Evolutionary conservation across 805 yeast genomes (phyloP), one percentile per base, ranked within the genome.

Genomic region (Pichia insulana): DNA sequence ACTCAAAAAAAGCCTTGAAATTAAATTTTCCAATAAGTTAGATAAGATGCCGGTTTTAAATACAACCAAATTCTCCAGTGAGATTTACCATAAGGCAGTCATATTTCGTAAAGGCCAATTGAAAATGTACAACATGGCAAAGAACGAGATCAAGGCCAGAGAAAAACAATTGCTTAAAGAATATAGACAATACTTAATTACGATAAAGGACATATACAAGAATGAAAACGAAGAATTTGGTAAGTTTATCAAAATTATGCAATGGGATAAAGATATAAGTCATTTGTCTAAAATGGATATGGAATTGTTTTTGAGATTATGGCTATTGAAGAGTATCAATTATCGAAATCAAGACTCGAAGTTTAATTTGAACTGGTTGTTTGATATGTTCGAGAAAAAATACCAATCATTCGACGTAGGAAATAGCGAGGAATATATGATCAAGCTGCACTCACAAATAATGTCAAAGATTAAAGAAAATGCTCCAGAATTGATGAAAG

Each of bases 1-100:
- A 45, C 57, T 83, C 36, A 58, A 73, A 16, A 53, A 59, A n/a
- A 80, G 85, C 3, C 48, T 83, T 10, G 71, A 69, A 26, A 57
- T 68, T 28, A 82, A 80, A 50, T 60, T 54, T 41, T 51, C 48
- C 27, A 54, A 54, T 11, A 49, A 49, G 13, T 27, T 54, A 36
- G 53, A 49, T 39, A 37, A 40, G 12, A 34, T 54, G 12, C 25
- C 46, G 1, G 38, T 22, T 22, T 22, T 49, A 11, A 34, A 45
- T 17, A 16, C 34, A 22, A 15, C 40, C 5, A 40, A 46, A 12
- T 31, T 40, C 1, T 34, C 38, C 11, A 41, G 36, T 36, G 36
- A 34, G 11, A 51, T 51, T 31, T 50, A 51, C 39, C 30, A 40
- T 3, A 58, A 57, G 34, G 59, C 70, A 15, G 41, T 45, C 10